A percentile compares a stretch with the other conserved stretches of the same genome.
These are phyloP conservation scores for Boletus vinaceobasis DNA, from an alignment of 768 basidiomycete species.

Conservation along the genomic window DNA sequence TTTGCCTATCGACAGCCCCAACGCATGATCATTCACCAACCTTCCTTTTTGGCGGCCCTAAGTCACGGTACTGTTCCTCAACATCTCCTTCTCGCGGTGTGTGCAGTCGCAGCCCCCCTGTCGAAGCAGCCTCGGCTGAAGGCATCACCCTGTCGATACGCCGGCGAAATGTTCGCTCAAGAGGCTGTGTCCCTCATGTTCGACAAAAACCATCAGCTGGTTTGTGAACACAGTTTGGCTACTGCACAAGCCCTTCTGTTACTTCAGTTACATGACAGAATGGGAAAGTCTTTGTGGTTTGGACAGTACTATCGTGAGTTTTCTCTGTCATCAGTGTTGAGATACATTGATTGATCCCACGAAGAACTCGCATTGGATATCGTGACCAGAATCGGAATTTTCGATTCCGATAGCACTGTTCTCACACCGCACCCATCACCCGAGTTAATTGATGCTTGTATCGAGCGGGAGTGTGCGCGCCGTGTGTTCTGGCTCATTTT, in stretches of 20 bases:
- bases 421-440: slow-evolving; percentile 57
- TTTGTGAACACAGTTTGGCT: slow-evolving; percentile 60
- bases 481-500: slow-evolving; percentile 80
- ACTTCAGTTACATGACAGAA: slow-evolving; percentile 63
- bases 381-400: slow-evolving; percentile 62
- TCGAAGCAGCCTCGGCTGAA: slow-evolving; percentile 64
- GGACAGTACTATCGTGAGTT: slow-evolving; percentile 31
- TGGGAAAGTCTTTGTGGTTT: slow-evolving; percentile 36
- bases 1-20: slow-evolving; percentile 81
- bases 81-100: slow-evolving; percentile 70
- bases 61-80: slow-evolving; percentile 64
- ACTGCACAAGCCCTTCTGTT: slow-evolving; percentile 76
- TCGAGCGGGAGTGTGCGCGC: slow-evolving; percentile 76
- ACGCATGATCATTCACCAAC: slow-evolving; percentile 73
- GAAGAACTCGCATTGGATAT: slow-evolving; percentile 64
- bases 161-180: slow-evolving; percentile 51
- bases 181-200: slow-evolving; percentile 70
- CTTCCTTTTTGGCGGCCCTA: slow-evolving; percentile 67
- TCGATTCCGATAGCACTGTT: slow-evolving; percentile 58
- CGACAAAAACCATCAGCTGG: slow-evolving; percentile 57
- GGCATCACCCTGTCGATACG: slow-evolving; percentile 51
- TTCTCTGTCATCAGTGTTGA: not conserved
- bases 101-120: slow-evolving; percentile 74
- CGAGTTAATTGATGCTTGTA: slow-evolving; percentile 56
- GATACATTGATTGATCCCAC: slow-evolving; percentile 12